Percentiles rank a stretch among this genome's conserved stretches.
phyloP scores from a whole-genome alignment of 2,329 filamentous ascomycete species.

The Rhinocladiella mackenziei region DNA sequence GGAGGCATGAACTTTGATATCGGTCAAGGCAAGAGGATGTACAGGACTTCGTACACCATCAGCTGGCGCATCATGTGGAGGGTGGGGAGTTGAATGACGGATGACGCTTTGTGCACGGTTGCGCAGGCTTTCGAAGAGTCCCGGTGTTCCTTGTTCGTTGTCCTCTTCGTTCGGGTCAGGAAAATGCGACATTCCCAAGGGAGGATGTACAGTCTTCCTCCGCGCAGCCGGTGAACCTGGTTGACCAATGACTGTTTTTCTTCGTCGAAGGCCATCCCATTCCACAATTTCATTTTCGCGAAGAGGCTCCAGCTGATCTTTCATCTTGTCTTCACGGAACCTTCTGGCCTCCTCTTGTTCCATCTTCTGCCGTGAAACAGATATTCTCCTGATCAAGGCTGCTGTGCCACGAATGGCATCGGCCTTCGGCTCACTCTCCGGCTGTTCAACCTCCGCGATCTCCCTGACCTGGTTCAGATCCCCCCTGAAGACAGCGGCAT shows the following conservation, averaged over 20 bases:
- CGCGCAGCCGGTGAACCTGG: slow-evolving; percentile 42
- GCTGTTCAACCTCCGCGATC: slow-evolving; percentile 89
- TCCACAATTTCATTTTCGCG: slow-evolving; percentile 77
- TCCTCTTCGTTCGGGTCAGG: slow-evolving; percentile 48
- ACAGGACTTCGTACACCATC: slow-evolving; percentile 52
- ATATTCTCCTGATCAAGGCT: slow-evolving; percentile 80
- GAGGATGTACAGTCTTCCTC: slow-evolving; percentile 61
- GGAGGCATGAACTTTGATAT: slow-evolving; percentile 53
- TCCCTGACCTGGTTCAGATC: slow-evolving; percentile 94
- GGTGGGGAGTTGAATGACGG: slow-evolving; percentile 33
- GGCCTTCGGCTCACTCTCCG: slow-evolving; percentile 93
- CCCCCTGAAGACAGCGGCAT: slow-evolving; percentile 84
- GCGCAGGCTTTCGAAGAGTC: slow-evolving; percentile 39
- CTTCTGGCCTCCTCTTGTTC: slow-evolving; percentile 75
- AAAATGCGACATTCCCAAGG: slow-evolving; percentile 82
- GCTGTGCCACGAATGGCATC: slow-evolving; percentile 91
- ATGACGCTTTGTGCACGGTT: slow-evolving; percentile 39
- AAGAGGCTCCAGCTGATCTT: slow-evolving; percentile 68
- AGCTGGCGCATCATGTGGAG: slow-evolving; percentile 33
- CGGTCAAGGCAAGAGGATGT: slow-evolving; percentile 60
- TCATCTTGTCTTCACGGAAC: slow-evolving; percentile 71
- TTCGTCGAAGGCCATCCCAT: slow-evolving; percentile 83
- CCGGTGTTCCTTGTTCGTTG: slow-evolving; percentile 26
- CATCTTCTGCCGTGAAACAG: slow-evolving; percentile 67
- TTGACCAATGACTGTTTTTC: slow-evolving; percentile 56